Base-by-base conservation (phyloP, 2,329 filamentous ascomycete genomes). In the Tolypocladium nubicola region DNA sequence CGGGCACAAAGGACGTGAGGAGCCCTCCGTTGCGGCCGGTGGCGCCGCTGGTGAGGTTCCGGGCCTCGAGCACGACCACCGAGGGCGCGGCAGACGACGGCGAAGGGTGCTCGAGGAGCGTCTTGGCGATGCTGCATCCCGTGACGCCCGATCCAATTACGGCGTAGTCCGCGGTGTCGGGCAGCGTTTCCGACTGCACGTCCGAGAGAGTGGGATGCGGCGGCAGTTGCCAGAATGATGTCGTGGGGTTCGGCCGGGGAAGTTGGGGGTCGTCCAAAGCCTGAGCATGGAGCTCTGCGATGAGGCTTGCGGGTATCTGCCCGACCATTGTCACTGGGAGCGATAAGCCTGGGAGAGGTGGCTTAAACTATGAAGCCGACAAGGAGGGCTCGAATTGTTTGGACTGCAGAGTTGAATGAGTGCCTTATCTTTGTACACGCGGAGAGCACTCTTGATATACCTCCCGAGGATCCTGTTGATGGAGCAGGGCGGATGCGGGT, bases 61-160 rank as follows among this genome's bases (percentile, higher is more conserved):
- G 60, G 0, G 68, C 68, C 45, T 70, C 68, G 0, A 70, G 57
- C 14, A 40, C 38, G 1, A 16, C 8, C 38, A 40, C 38, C 19
- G 38, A 40, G 7, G 38, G 8, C 38, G 14, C 38, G 14, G 38
- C 9, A 5, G 38, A 16, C 38, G 38, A 40, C 19, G 38, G 14
- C 4, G 38, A 40, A 2, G 30, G 21, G 21, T 64, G 56, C 14
- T 68, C 64, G 0, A 70, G 60, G 0, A 69, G 54, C 0, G 60
- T 54, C 56, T 64, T 66, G 14, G 66, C 60, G 9, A 65, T 61
- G 54, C 66, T 66, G 35, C 64, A 67, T 1, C 67, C 68, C 1
- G 67, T 68, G n/a, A 70, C 64, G 7, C 68, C 68, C 5, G 68
- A 70, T 19, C 67, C 68, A 37, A 70, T 68, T 16, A 70, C 60